Percentiles rank a stretch among this genome's conserved stretches.
Evolutionary conservation across 2,329 filamentous ascomycete genomes (phyloP).

Genomic region (Pseudogymnoascus pannorum): DNA sequence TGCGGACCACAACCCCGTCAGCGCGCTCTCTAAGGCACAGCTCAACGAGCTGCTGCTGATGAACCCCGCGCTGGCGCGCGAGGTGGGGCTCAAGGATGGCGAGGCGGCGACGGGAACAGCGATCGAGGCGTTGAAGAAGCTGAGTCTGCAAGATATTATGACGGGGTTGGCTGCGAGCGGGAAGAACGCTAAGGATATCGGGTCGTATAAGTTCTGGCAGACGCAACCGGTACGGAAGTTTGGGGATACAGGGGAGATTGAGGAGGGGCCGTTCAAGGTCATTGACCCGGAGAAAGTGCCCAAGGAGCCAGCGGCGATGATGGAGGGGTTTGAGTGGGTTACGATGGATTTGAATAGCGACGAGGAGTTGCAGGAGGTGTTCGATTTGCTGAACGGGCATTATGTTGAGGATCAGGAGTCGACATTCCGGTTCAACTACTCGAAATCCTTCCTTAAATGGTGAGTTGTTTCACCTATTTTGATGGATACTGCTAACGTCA

Average conservation of each 20-base stretch:
- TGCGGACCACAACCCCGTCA: slow-evolving; percentile 39
- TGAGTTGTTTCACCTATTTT: slow-evolving; percentile 33
- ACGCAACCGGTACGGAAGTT: slow-evolving; percentile 93
- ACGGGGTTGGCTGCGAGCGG: slow-evolving; percentile 67
- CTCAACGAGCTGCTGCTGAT: slow-evolving; percentile 61
- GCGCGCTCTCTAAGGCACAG: slow-evolving; percentile 48
- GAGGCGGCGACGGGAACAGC: slow-evolving; percentile 33
- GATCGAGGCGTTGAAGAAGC: slow-evolving; percentile 49
- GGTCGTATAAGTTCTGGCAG: slow-evolving; percentile 96
- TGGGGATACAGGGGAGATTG: slow-evolving; percentile 48
- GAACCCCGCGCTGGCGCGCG: slow-evolving; percentile 63
- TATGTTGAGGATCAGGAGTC: slow-evolving; percentile 97
- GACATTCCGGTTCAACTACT: slow-evolving; percentile 98
- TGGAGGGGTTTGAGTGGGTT: slow-evolving; percentile 89
- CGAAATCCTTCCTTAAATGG: slow-evolving; percentile 81
- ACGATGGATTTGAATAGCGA: slow-evolving; percentile 78
- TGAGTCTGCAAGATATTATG: slow-evolving; percentile 65
- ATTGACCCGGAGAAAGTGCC: slow-evolving; percentile 73
- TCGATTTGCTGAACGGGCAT: slow-evolving; percentile 83
- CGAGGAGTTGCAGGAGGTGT: slow-evolving; percentile 78
- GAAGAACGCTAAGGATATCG: slow-evolving; percentile 95
- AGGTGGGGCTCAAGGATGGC: slow-evolving; percentile 36
- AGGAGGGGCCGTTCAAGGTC: slow-evolving; percentile 78
- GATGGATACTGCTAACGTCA: slow-evolving; percentile 17
- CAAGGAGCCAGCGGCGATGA: slow-evolving; percentile 65